phyloP scores from a whole-genome alignment of 2,329 filamentous ascomycete genomes.

The Sporothrix humicola region DNA sequence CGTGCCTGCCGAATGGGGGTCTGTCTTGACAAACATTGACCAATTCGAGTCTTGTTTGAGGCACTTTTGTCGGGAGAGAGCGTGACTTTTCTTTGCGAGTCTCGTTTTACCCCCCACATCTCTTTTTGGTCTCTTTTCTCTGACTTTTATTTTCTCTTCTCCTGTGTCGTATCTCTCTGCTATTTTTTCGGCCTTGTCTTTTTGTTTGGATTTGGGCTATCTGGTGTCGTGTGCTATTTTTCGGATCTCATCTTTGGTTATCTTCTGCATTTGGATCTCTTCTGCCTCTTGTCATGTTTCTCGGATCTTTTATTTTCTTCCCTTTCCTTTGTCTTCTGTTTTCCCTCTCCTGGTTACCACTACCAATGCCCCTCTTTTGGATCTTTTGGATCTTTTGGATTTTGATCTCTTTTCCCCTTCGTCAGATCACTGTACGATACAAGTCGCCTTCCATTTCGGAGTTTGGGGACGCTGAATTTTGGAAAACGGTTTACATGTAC shows the following conservation, averaged over 20 bases:
- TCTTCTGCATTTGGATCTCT: slow-evolving; percentile 4
- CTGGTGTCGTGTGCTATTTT: slow-evolving; percentile 8
- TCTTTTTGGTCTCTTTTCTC: too few species aligned
- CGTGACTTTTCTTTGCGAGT: background rate
- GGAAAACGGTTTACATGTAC: slow-evolving; percentile 36
- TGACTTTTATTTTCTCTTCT: slow-evolving; percentile 20
- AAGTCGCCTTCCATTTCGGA: slow-evolving; percentile 39
- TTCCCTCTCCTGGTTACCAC: slow-evolving; percentile 36
- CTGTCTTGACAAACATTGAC: background rate
- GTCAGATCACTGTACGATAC: slow-evolving; percentile 43
- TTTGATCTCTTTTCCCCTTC: slow-evolving; percentile 39
- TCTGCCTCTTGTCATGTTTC: background rate
- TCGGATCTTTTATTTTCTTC: slow-evolving; percentile 9
- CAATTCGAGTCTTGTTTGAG: background rate
- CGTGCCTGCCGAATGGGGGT: background rate
- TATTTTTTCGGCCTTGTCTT: background rate
- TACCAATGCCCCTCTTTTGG: slow-evolving; percentile 38
- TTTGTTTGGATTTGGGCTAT: background rate
- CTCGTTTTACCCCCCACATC: background rate
- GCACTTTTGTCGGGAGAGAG: background rate
- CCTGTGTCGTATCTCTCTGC: background rate
- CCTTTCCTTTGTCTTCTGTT: slow-evolving; percentile 36
- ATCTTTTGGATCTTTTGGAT: slow-evolving; percentile 34
- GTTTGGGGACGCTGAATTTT: slow-evolving; percentile 39
- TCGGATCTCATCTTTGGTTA: background rate